Evolutionary conservation across 345 rosid species (phyloP).

Genomic region (Eucalyptus globulus): DNA sequence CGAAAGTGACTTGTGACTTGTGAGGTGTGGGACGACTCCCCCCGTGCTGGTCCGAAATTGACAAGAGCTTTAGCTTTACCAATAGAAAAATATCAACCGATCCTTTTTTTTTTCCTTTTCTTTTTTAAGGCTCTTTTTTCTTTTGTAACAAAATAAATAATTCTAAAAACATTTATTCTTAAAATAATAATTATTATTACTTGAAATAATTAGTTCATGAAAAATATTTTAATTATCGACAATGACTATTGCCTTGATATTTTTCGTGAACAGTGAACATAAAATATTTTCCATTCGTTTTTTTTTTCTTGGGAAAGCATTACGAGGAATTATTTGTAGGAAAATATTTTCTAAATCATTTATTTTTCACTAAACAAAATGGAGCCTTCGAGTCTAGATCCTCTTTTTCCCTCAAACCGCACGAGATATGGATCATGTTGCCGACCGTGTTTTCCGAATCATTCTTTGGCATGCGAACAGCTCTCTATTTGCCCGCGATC

Average conservation of each 20-base stretch:
- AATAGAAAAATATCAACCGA: too few species aligned
- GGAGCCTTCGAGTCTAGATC: background rate
- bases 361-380: fast-evolving
- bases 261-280: fast-evolving
- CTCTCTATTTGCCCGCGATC: too few species aligned
- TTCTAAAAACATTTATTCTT: too few species aligned
- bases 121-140: background rate
- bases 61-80: background rate
- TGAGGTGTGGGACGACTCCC: background rate
- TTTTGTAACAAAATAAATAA: too few species aligned
- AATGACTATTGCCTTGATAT: too few species aligned
- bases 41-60: background rate
- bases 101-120: too few species aligned
- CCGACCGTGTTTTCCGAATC: background rate
- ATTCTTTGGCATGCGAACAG: background rate
- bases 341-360: too few species aligned
- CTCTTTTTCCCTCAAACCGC: background rate
- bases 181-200: too few species aligned
- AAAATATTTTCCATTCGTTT: too few species aligned
- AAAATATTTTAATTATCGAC: too few species aligned
- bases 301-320: background rate
- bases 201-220: too few species aligned
- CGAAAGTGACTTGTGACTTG: background rate
- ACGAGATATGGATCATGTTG: background rate
- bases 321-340: fast-evolving